Base-by-base conservation (phyloP, 2,329 filamentous ascomycete genomes). In the Fusarium heterosporum region DNA sequence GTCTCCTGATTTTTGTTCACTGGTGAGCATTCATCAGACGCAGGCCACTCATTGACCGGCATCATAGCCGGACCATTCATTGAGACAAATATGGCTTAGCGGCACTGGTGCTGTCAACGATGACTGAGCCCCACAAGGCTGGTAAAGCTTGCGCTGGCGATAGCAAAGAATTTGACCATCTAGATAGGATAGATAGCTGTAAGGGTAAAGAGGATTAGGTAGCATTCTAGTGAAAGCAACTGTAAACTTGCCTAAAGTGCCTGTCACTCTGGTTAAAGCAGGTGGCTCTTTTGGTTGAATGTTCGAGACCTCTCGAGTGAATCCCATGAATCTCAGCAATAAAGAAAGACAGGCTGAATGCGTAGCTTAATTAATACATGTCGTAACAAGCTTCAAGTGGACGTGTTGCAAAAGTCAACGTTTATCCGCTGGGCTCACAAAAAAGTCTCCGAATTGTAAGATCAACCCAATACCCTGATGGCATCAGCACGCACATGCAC, bases 21-120 rank as follows among this genome's bases (percentile, higher is more conserved):
- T 29, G 8, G 11, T n/a, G 5, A 36, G 16, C 34, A 36, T n/a
- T 36, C n/a, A 6, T 8, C 22, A 22, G 22, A 22, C 34, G 34
- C 34, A 36, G 34, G n/a, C 16, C 32, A 26, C 8, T 40, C 32
- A 32, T 29, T 17, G 36, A 45, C 53, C 59, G 52, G 59, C 52
- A 63, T 19, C 17, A 30, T 36, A 42, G 28, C 51, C 46, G 52
- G 58, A n/a, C 39, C 58, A 58, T 52, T 38, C 57, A 63, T 22
- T 22, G 57, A 14, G 43, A 52, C 52, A 43, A 14, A 25, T 47
- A 28, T 11, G 41, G 61, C 16, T 32, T 64, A 64, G 60, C 32
- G 26, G 45, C 57, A 19, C 7, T 16, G 34, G n/a, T 36, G 34
- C 9, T 36, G 34, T 36, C n/a, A 36, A 36, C 34, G 34, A 36